These are phyloP conservation scores for Areca catechu DNA, from an alignment of 176 grass and related monocot species.

Conservation along the genomic window DNA sequence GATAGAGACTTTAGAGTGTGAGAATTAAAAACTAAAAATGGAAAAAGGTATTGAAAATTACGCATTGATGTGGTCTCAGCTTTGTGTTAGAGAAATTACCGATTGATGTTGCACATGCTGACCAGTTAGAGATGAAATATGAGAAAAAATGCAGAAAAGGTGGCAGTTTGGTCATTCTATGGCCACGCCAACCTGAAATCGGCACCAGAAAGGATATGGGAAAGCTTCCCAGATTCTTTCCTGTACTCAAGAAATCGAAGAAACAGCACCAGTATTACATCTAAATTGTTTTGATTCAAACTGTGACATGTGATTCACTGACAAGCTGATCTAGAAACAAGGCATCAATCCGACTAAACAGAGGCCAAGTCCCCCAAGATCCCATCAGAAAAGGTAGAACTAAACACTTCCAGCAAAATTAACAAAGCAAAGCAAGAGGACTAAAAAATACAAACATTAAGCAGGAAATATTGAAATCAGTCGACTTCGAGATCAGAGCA, in stretches of 20 bases:
- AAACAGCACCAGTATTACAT: background rate
- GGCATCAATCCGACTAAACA: background rate
- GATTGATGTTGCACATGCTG: too few relatives aligned
- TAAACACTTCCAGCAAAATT: background rate
- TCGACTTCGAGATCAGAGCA: background rate
- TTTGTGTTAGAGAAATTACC: too few relatives aligned
- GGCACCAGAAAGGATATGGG: too few relatives aligned
- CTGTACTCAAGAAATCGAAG: background rate
- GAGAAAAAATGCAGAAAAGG: too few relatives aligned
- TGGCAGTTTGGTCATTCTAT: too few relatives aligned
- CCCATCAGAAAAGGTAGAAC: background rate
- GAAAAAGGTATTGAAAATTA: background rate
- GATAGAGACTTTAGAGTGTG: background rate
- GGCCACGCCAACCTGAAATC: too few relatives aligned
- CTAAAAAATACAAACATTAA: conserved; percentile 1
- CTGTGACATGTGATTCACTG: too few relatives aligned
- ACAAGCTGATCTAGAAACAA: background rate
- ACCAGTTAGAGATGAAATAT: too few relatives aligned
- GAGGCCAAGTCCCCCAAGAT: background rate
- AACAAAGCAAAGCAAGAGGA: background rate
- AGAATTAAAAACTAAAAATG: conserved; percentile 8
- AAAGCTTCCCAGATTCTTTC: too few relatives aligned
- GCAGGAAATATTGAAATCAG: background rate
- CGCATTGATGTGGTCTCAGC: background rate
- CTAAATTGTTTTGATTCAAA: too few relatives aligned